Evolutionary conservation across 352 stramenopile genomes (phyloP).

Genomic region (Phytopythium mirpurense): DNA sequence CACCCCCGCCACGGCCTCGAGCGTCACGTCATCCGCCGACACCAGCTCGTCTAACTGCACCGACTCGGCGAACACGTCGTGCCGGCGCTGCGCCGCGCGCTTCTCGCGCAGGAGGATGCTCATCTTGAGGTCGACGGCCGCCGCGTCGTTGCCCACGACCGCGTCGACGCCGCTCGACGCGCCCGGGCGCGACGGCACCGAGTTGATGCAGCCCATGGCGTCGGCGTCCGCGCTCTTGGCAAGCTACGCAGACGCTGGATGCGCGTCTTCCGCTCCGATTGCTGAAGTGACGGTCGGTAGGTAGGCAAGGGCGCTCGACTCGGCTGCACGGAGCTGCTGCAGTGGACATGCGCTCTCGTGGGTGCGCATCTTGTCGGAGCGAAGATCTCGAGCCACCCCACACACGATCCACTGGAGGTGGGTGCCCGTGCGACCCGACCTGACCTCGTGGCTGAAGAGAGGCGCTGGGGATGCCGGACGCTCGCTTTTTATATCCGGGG

Average conservation of each 20-base stretch:
- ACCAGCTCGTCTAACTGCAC: slow-evolving; percentile 45
- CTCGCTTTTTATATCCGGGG: too few species aligned
- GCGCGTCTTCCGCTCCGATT: slow-evolving; percentile 3
- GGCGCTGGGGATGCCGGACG: too few species aligned
- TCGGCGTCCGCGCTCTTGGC: not conserved
- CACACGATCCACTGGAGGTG: too few species aligned
- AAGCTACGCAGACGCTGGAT: not conserved
- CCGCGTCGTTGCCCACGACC: slow-evolving; percentile 26
- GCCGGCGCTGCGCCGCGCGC: slow-evolving; percentile 43
- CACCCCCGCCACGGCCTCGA: not conserved
- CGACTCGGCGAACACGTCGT: slow-evolving; percentile 70
- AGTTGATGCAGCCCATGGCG: slow-evolving; percentile 60
- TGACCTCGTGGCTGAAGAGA: too few species aligned
- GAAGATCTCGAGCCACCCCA: too few species aligned
- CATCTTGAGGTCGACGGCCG: slow-evolving; percentile 43
- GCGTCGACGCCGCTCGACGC: slow-evolving; percentile 31
- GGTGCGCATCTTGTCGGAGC: too few species aligned
- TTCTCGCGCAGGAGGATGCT: slow-evolving; percentile 66
- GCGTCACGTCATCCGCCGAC: not conserved
- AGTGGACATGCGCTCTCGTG: too few species aligned
- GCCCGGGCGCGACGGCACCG: slow-evolving; percentile 36
- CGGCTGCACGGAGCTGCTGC: too few species aligned
- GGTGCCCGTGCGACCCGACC: too few species aligned
- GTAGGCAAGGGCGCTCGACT: too few species aligned
- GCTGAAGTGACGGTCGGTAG: slow-evolving; percentile 4